A percentile compares a stretch with the other conserved stretches of the same genome.
These are phyloP conservation scores for Epichloe hybrida DNA, from an alignment of 2,329 filamentous ascomycete species.

Conservation along the genomic window DNA sequence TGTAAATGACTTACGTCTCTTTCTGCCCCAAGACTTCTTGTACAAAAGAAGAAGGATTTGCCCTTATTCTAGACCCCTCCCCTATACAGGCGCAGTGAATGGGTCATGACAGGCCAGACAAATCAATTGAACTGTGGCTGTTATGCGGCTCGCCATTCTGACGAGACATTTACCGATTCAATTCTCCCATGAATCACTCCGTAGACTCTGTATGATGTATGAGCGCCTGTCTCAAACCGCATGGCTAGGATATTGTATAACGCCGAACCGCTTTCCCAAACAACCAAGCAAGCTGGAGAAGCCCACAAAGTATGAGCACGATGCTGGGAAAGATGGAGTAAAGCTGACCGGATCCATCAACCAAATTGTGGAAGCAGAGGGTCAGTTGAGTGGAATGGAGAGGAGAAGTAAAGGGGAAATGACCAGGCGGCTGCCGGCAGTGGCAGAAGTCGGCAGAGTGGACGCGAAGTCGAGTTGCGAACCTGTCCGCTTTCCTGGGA, in stretches of 20 bases:
- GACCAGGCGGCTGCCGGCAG: not conserved
- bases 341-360: no score
- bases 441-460: not conserved
- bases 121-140: not conserved
- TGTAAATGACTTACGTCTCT: not conserved
- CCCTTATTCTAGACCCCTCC: not conserved
- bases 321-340: no score
- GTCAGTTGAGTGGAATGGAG: no score
- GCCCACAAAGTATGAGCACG: no score
- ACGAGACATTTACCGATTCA: not conserved
- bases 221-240: not conserved
- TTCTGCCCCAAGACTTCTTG: not conserved
- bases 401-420: no score
- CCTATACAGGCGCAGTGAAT: not conserved
- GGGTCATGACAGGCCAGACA: not conserved
- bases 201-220: not conserved
- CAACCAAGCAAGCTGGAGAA: not conserved
- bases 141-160: not conserved
- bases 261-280: constrained; percentile 1
- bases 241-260: not conserved
- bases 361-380: no score
- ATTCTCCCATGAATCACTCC: not conserved
- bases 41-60: not conserved
- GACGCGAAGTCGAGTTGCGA: not conserved
- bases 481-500: not conserved